These are phyloP conservation scores for Phialocephala subalpina DNA, from an alignment of 2,329 filamentous ascomycete species.

Conservation along the genomic window DNA sequence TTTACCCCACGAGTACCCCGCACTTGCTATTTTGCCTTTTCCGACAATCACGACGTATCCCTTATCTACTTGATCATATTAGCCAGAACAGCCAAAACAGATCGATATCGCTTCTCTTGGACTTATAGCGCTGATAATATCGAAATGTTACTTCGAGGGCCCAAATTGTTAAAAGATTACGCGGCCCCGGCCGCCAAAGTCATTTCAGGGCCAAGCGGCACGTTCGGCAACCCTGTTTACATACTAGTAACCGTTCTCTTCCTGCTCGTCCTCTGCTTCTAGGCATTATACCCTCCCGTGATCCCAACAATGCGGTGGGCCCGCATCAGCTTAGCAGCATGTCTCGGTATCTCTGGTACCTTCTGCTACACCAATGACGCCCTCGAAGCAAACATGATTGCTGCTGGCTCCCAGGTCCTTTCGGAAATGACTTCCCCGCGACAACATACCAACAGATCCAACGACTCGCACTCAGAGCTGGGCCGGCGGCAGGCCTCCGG, in stretches of 20 bases:
- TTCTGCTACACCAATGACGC: conserved; percentile 8
- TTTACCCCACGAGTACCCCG: no score
- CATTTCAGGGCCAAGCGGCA: neutral
- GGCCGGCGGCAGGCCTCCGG: conserved; percentile 8
- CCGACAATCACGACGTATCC: neutral
- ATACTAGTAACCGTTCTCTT: neutral
- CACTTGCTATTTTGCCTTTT: no score
- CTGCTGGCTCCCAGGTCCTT: conserved; percentile 3
- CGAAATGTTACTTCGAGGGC: neutral
- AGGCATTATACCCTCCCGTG: neutral
- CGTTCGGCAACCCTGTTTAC: neutral
- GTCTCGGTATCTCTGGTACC: conserved; percentile 3
- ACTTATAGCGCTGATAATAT: neutral
- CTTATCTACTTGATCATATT: no score
- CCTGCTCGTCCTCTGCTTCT: neutral
- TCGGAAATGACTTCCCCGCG: neutral
- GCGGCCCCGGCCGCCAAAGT: neutral
- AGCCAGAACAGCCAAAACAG: neutral
- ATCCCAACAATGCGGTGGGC: conserved; percentile 4
- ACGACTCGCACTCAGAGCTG: conserved; percentile 9
- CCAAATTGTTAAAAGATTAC: neutral
- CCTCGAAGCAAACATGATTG: conserved; percentile 1
- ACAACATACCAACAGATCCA: conserved; percentile 11
- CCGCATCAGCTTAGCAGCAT: conserved; percentile 5
- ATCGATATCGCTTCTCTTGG: neutral